Evolutionary conservation across 805 yeast species (phyloP).

Genomic region (Saccharomycopsis javanensis): DNA sequence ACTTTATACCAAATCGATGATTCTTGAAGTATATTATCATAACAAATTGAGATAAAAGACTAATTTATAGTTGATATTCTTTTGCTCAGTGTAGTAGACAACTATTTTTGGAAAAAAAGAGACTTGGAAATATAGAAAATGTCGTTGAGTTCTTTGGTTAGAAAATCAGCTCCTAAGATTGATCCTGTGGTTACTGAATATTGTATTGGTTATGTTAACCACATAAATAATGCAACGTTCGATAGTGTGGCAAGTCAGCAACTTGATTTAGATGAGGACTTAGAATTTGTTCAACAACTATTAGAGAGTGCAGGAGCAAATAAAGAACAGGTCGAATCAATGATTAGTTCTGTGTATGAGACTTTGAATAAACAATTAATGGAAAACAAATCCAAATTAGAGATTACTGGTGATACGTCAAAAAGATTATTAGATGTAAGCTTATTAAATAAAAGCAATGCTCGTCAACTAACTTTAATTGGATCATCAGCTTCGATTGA

Average conservation of each 20-base stretch:
- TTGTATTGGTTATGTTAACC: constrained; percentile 84
- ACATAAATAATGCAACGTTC: constrained; percentile 65
- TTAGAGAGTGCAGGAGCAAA: constrained; percentile 80
- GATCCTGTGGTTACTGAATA: constrained; percentile 84
- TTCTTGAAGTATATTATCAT: not conserved
- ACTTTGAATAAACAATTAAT: constrained; percentile 43
- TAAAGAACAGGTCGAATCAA: constrained; percentile 38
- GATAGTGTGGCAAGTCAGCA: constrained; percentile 76
- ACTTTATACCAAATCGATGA: not conserved
- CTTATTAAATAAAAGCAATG: constrained; percentile 51
- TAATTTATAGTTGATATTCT: too few relatives aligned
- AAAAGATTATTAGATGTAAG: constrained; percentile 76
- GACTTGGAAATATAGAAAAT: not conserved
- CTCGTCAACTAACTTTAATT: constrained; percentile 63
- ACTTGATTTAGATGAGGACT: constrained; percentile 57
- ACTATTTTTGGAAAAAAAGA: too few relatives aligned
- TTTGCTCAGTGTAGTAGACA: too few relatives aligned
- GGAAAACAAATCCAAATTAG: constrained; percentile 63
- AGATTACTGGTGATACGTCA: constrained; percentile 77
- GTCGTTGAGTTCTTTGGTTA: constrained; percentile 39
- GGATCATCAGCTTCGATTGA: constrained; percentile 81
- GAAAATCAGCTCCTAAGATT: constrained; percentile 77
- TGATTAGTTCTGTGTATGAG: constrained; percentile 39
- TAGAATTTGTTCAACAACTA: constrained; percentile 54
- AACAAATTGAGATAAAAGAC: not conserved